These are phyloP conservation scores for Margaritispora aquatica DNA, from an alignment of 495 filamentous ascomycete species.

Conservation along the genomic window DNA sequence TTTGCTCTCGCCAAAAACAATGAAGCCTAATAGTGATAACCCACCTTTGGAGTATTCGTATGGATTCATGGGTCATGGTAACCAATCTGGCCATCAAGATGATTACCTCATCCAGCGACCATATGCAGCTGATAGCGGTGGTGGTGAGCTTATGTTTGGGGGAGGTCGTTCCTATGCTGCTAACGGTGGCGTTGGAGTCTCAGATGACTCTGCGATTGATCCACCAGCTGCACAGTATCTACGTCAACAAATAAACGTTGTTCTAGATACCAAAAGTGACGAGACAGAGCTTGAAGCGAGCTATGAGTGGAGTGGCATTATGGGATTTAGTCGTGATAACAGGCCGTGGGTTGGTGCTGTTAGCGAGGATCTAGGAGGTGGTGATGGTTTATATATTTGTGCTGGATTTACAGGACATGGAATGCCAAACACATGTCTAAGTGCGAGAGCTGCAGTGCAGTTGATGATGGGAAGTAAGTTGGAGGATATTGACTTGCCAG, in stretches of 20 bases:
- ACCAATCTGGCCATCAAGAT: slow-evolving; percentile 38
- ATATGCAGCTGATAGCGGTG: slow-evolving; percentile 21
- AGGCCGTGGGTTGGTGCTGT: slow-evolving; percentile 63
- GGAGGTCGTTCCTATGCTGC: slow-evolving; percentile 46
- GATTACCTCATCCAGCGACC: slow-evolving; percentile 75
- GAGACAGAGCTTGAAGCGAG: slow-evolving; percentile 43
- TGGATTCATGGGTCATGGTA: slow-evolving; percentile 48
- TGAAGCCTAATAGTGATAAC: slow-evolving; percentile 8
- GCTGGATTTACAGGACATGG: slow-evolving; percentile 70
- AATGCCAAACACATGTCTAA: slow-evolving; percentile 72
- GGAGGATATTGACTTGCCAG: slow-evolving; percentile 32
- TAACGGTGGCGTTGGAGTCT: slow-evolving; percentile 45
- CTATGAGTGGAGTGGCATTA: slow-evolving; percentile 75
- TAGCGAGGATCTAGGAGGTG: slow-evolving; percentile 33
- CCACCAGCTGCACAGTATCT: slow-evolving; percentile 42
- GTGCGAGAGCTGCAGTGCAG: slow-evolving; percentile 56
- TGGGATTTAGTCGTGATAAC: slow-evolving; percentile 68
- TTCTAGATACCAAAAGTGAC: slow-evolving; percentile 24
- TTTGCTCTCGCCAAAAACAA: slow-evolving; percentile 45
- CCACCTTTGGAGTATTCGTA: slow-evolving; percentile 30
- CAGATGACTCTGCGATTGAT: slow-evolving; percentile 52
- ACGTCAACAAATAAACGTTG: slow-evolving; percentile 33
- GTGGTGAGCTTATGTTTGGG: slow-evolving; percentile 59
- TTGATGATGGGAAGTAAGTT: slow-evolving; percentile 47
- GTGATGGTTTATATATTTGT: slow-evolving; percentile 46